Conservation (phyloP, 106 monocot genomes). For the Dendrobium huoshanense region DNA sequence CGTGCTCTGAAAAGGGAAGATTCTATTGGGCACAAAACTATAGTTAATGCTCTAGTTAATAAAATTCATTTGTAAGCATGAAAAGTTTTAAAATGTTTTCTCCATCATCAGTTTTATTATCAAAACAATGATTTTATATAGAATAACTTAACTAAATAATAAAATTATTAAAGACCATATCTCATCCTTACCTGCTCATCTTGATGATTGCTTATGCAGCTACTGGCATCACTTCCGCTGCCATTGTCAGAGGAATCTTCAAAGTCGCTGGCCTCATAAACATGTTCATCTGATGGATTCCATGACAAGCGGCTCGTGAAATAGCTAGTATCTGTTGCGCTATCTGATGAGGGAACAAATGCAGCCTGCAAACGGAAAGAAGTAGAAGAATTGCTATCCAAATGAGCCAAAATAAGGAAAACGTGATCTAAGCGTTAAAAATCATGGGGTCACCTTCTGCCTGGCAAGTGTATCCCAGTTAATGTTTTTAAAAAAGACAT, state of each 20-base stretch:
- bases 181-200: constrained; percentile 55
- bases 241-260: constrained; percentile 89
- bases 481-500: constrained; percentile 88
- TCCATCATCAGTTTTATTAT: not conserved
- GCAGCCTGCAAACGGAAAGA: constrained; percentile 62
- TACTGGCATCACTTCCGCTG: constrained; percentile 80
- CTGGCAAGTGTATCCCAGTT: constrained; percentile 97
- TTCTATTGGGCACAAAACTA: not conserved
- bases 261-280: constrained; percentile 75
- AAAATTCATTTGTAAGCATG: not conserved
- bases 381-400: not conserved
- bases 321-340: constrained; percentile 91
- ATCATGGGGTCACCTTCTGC: constrained; percentile 65
- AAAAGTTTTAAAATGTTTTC: not conserved
- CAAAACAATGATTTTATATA: not conserved
- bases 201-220: constrained; percentile 75
- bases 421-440: not conserved
- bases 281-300: constrained; percentile 88
- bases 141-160: not conserved
- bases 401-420: not conserved
- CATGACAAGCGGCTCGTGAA: constrained; percentile 92
- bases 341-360: constrained; percentile 92
- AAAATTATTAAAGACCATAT: not conserved
- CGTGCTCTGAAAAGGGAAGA: not conserved
- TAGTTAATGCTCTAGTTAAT: not conserved